Percentiles rank a stretch among this genome's conserved stretches.
phyloP scores from a whole-genome alignment of 2,329 filamentous ascomycete genomes.

The Passalora sequoiae region DNA sequence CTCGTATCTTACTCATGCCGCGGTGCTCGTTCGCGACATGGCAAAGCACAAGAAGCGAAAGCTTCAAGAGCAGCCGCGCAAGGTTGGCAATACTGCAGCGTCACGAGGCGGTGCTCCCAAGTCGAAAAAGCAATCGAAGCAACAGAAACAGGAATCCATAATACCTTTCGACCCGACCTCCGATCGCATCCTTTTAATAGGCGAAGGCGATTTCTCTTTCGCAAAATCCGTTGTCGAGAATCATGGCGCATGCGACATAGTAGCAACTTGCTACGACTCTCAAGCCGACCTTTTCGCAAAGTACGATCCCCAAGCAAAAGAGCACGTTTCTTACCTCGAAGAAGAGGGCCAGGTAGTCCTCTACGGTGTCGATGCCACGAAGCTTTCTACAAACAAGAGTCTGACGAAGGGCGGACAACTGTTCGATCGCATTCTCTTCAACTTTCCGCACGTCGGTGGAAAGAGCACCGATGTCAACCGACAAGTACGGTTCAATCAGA shows the following conservation, averaged over 20 bases:
- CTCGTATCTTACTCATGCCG: background rate
- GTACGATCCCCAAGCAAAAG: slow-evolving; percentile 59
- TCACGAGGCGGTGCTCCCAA: background rate
- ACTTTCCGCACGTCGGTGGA: slow-evolving; percentile 94
- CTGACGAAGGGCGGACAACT: slow-evolving; percentile 40
- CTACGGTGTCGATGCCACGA: slow-evolving; percentile 64
- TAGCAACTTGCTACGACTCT: slow-evolving; percentile 64
- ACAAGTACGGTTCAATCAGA: slow-evolving; percentile 88
- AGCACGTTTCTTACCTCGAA: slow-evolving; percentile 54
- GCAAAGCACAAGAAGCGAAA: slow-evolving; percentile 28
- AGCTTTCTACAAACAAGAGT: slow-evolving; percentile 46
- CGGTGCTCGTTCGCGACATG: slow-evolving; percentile 9
- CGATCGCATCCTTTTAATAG: slow-evolving; percentile 68
- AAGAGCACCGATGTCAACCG: slow-evolving; percentile 89
- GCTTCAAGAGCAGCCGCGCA: slow-evolving; percentile 12
- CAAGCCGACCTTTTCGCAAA: slow-evolving; percentile 59
- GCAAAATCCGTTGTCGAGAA: slow-evolving; percentile 60
- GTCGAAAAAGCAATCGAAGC: slow-evolving; percentile 7
- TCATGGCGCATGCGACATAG: slow-evolving; percentile 62
- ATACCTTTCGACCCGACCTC: slow-evolving; percentile 61
- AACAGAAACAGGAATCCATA: slow-evolving; percentile 40
- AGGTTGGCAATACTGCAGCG: slow-evolving; percentile 8
- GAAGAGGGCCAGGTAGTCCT: slow-evolving; percentile 46
- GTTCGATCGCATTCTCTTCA: slow-evolving; percentile 83
- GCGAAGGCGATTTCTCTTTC: slow-evolving; percentile 77